Conservation (phyloP, 139 green algal species). For the Chlorella sp. region DNA sequence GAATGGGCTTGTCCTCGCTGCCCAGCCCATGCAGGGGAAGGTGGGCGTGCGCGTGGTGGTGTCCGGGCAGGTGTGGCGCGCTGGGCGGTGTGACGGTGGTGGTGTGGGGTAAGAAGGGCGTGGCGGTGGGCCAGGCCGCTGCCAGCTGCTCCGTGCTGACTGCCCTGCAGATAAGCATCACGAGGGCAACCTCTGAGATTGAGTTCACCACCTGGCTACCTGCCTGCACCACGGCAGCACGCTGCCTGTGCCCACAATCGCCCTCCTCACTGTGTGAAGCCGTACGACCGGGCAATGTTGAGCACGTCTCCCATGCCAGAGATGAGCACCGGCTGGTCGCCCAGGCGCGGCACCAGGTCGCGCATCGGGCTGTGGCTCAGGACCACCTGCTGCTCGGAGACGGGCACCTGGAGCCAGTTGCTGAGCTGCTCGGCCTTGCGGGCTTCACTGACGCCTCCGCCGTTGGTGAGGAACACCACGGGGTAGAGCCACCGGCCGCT, state of each 20-base stretch:
- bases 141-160: conserved; percentile 39
- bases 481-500: conserved; percentile 36
- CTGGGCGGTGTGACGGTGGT: background rate
- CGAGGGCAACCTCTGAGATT: no score
- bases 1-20: conserved; percentile 44
- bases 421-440: conserved; percentile 68
- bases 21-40: conserved; percentile 26
- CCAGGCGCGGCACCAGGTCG: conserved; percentile 34
- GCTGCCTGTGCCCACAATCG: no score
- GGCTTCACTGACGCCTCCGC: conserved; percentile 62
- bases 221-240: no score
- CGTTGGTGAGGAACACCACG: conserved; percentile 76
- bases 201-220: no score
- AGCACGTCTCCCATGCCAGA: conserved; percentile 38
- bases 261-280: no score
- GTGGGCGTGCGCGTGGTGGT: conserved; percentile 1
- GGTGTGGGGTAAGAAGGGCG: conserved; percentile 47
- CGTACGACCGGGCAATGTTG: conserved; percentile 60
- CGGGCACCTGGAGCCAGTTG: conserved; percentile 54
- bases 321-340: conserved; percentile 58
- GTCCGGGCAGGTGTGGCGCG: background rate
- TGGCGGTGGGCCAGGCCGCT: conserved; percentile 28
- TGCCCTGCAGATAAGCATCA: no score
- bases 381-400: conserved; percentile 61
- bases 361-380: conserved; percentile 71